A percentile compares a stretch with the other conserved stretches of the same genome.
These are phyloP conservation scores for Scopulariopsis brevicaulis DNA, from an alignment of 2,329 filamentous ascomycete species.

Conservation along the genomic window DNA sequence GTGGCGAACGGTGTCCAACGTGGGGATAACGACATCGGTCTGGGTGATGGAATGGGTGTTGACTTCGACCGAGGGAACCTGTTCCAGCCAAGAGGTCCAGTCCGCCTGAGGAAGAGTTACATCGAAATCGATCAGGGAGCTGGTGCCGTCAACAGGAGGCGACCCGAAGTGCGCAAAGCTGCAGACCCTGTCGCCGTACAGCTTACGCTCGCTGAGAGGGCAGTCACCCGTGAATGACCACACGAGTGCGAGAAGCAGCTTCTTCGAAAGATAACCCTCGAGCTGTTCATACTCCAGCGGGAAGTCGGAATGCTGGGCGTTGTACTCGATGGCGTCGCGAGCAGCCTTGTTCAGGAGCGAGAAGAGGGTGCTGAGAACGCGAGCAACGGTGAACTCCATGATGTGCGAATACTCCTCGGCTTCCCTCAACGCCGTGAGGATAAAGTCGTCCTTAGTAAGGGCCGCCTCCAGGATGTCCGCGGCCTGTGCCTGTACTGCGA, in stretches of 20 bases:
- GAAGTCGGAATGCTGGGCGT: slow-evolving; percentile 88
- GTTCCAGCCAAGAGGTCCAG: slow-evolving; percentile 88
- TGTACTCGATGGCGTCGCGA: slow-evolving; percentile 89
- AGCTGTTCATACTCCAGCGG: slow-evolving; percentile 82
- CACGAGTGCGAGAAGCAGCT: slow-evolving; percentile 80
- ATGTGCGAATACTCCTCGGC: slow-evolving; percentile 81
- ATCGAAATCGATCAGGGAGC: slow-evolving; percentile 92
- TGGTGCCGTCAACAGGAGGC: slow-evolving; percentile 64
- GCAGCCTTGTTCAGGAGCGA: slow-evolving; percentile 92
- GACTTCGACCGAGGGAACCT: slow-evolving; percentile 89
- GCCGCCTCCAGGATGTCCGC: slow-evolving; percentile 69
- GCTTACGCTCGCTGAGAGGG: slow-evolving; percentile 74
- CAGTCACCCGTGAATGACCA: slow-evolving; percentile 97
- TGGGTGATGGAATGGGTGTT: slow-evolving; percentile 98
- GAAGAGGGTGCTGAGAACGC: slow-evolving; percentile 86
- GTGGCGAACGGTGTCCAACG: slow-evolving; percentile 90
- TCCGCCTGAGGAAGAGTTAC: slow-evolving; percentile 76
- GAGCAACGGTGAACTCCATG: slow-evolving; percentile 93
- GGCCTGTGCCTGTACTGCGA: slow-evolving; percentile 67
- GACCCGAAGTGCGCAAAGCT: slow-evolving; percentile 78
- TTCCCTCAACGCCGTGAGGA: slow-evolving; percentile 63
- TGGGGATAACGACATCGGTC: slow-evolving; percentile 97
- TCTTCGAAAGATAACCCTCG: slow-evolving; percentile 85
- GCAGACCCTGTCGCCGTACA: slow-evolving; percentile 76
- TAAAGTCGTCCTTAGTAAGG: slow-evolving; percentile 69